Percentiles rank a stretch among this genome's conserved stretches.
Evolutionary conservation across 1,284 basidiomycete species (phyloP).

Genomic region (Malassezia nana): DNA sequence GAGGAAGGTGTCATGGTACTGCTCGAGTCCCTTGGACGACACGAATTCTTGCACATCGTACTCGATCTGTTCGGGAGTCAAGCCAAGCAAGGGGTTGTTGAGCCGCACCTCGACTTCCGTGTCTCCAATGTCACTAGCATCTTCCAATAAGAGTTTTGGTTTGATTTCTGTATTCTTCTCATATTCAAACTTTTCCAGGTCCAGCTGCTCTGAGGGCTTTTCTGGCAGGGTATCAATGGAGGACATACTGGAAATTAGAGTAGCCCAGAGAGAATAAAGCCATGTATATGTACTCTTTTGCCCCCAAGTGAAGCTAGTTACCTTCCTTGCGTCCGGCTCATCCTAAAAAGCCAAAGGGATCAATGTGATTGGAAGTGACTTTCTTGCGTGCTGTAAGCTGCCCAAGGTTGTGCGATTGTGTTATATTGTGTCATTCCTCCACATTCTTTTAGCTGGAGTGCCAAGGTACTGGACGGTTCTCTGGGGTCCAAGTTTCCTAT

Average conservation of each 20-base stretch:
- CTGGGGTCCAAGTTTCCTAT: too few relatives aligned
- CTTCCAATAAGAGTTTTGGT: neutral
- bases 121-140: neutral
- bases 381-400: neutral
- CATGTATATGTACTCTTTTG: neutral
- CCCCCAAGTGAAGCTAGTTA: neutral
- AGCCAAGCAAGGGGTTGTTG: conserved; percentile 56
- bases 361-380: neutral
- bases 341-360: neutral
- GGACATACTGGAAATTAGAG: too few relatives aligned
- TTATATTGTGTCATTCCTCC: neutral
- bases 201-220: too few relatives aligned
- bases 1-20: conserved; percentile 24
- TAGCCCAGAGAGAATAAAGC: too few relatives aligned
- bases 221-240: too few relatives aligned
- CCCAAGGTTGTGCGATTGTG: neutral
- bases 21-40: conserved; percentile 23
- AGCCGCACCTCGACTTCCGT: conserved; percentile 52
- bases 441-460: neutral
- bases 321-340: neutral
- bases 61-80: conserved; percentile 52
- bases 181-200: too few relatives aligned
- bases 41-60: conserved; percentile 31
- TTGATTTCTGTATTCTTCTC: neutral
- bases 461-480: too few relatives aligned